Evolutionary conservation across 2,329 filamentous ascomycete genomes (phyloP), one percentile per base, ranked within the genome.

Genomic region (Capronia americana): DNA sequence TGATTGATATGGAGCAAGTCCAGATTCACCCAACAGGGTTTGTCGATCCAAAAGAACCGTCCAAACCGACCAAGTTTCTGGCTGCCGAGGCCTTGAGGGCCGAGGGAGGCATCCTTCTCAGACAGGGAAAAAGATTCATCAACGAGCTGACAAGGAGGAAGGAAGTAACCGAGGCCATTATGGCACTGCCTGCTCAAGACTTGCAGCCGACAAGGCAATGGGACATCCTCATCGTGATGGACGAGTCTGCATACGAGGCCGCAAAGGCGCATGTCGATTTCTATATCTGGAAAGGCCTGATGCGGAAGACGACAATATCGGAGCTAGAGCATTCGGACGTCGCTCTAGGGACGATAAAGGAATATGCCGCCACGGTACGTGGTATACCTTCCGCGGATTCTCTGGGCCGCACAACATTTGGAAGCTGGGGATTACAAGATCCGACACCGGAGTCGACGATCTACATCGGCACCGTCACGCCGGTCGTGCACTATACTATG

Each of bases 1-100:
- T 82, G 12, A 64, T 81, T 1, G 81, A 83, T 67, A 83, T 83
- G 81, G 78, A 81, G 0, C 71, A 76, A 20, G 86, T 90, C 1
- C 88, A 90, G 74, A 81, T 90, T 4, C 88, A 90, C 69, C 87
- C 88, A 2, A 89, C 87, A 0, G 86, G 86, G 0, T 90, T 90
- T 71, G 78, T 90, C 5, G 86, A 89, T 68, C 83, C 83, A 0
- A 78, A 79, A 1, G 79, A 81, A 34, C 76, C 79, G 0, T 70
- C 69, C 0, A 79, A 81, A 0, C 75, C 76, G 38, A 81, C 87
- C 56, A 90, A 90, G 75, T 86, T 90, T 71, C 82, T 90, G 3
- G 87, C 87, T 0, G 87, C 87, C 0, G 88, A 90, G 75, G 80
- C 87, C 65, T 78, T 90, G 28, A 79, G 87, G 3, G 87, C 87